Percentiles rank a stretch among this genome's conserved stretches.
Conservation (phyloP, 441 rosid species). For the Jatropha multifida region DNA sequence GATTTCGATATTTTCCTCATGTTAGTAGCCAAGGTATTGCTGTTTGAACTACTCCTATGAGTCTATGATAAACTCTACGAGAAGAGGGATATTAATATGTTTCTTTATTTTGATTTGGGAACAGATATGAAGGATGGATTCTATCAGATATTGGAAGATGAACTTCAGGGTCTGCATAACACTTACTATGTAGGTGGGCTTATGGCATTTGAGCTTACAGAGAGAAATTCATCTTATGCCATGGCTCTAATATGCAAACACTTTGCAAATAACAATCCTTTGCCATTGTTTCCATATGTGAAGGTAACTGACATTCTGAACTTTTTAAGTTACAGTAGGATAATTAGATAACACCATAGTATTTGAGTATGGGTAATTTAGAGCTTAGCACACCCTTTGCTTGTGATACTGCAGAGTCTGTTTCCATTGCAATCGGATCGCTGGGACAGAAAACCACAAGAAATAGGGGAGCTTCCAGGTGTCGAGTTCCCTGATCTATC, state of each 20-base stretch:
- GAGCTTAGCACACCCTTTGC: conserved; percentile 14
- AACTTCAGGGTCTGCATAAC: conserved; percentile 60
- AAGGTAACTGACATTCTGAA: conserved; percentile 40
- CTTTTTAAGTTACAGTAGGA: not conserved
- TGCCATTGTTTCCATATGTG: conserved; percentile 49
- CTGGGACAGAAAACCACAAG: conserved; percentile 27
- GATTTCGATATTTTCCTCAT: conserved; percentile 72
- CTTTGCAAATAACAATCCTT: conserved; percentile 44
- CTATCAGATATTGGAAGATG: conserved; percentile 50
- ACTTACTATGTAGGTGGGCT: conserved; percentile 73
- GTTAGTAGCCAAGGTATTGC: conserved; percentile 59
- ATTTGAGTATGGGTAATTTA: not conserved
- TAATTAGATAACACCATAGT: not conserved
- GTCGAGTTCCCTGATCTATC: conserved; percentile 56
- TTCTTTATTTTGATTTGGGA: not conserved
- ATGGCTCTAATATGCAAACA: conserved; percentile 65
- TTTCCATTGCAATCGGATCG: conserved; percentile 40
- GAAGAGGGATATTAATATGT: conserved; percentile 20
- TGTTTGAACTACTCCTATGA: conserved; percentile 11
- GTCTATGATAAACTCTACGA: not conserved
- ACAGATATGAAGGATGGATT: conserved; percentile 75
- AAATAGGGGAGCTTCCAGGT: conserved; percentile 47
- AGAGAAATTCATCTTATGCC: conserved; percentile 69
- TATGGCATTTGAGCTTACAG: conserved; percentile 71
- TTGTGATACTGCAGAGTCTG: conserved; percentile 44